Base-by-base conservation (phyloP, 495 filamentous ascomycete species). In the Neurospora sp. region DNA sequence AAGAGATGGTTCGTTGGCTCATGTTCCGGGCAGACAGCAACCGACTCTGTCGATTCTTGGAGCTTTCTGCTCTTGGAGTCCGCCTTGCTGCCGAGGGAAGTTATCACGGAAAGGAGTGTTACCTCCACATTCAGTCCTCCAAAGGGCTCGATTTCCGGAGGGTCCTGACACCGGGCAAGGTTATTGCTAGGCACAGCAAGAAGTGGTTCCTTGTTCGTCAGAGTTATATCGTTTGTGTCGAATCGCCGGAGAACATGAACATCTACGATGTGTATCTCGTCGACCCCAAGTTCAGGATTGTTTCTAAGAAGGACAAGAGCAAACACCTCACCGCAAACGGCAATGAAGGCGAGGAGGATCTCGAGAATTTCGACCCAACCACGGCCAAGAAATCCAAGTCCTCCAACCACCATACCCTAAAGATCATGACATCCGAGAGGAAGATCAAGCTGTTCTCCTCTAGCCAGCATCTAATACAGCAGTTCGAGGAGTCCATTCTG, bases 201-300 rank as follows among this genome's bases (percentile, higher is more conserved):
- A 97, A 97, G 80, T 99, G 96, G 96, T 99, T 99, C 80, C 84
- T 97, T 41, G 95, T 99, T n/a, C 86, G 96, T 68, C 94, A 98
- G 79, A 97, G 93, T 80, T 99, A 98, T 76, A 90, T 99, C 71
- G 95, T 97, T 72, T 98, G 96, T 75, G 94, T 98, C 48, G 94
- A 99, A 79, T 97, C 94, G 1, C 96, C 96, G 12, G 95, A 98
- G 76, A 95, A 94, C 75, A 97, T 98, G 94, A 96, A 97, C 78
- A 97, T 98, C 48, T 98, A 98, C 78, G 96, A 99, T 83, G 96
- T 98, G 74, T 97, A 98, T 79, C 87, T 99, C 9, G 92, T 97
- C 27, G 96, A 99, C 77, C 84, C 92, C 1, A 87, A 89, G 73
- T 99, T 98, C 81, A 85, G 87, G 42, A 88, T 97, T 37, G 88